Percentiles rank a stretch among this genome's conserved stretches.
Conservation (phyloP, 1,284 basidiomycete species). For the Golubevia sp. region DNA sequence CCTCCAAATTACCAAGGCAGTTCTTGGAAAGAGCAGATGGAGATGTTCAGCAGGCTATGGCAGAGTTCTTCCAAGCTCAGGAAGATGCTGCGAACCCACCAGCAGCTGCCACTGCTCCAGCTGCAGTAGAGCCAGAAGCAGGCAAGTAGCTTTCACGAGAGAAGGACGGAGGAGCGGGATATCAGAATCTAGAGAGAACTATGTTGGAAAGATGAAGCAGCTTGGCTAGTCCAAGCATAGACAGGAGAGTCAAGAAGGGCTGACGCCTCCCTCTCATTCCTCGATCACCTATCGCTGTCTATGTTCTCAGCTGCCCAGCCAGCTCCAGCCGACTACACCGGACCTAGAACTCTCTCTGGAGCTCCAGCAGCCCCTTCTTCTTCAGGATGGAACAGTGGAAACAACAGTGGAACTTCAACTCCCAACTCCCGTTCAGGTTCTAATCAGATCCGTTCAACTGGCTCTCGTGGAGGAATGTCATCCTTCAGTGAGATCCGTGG, state of each 20-base stretch:
- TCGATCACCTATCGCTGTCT: too few relatives aligned
- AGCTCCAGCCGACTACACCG: slow-evolving; percentile 18
- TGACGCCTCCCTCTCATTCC: too few relatives aligned
- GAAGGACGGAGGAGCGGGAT: too few relatives aligned
- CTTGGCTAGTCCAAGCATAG: too few relatives aligned
- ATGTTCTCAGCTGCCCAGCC: slow-evolving; percentile 2
- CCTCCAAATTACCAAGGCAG: slow-evolving; percentile 13
- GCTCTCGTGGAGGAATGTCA: slow-evolving; percentile 21
- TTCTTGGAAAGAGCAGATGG: slow-evolving; percentile 38
- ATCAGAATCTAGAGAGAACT: too few relatives aligned
- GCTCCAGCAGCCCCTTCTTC: slow-evolving; percentile 27
- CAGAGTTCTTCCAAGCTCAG: slow-evolving; percentile 40
- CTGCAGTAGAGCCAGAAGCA: too few relatives aligned
- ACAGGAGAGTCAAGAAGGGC: too few relatives aligned
- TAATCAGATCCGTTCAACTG: neutral
- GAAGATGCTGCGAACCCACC: neutral
- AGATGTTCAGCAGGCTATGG: slow-evolving; percentile 42
- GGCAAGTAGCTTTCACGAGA: too few relatives aligned
- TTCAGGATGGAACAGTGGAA: slow-evolving; percentile 7
- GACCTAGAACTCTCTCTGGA: slow-evolving; percentile 46
- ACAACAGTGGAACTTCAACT: neutral
- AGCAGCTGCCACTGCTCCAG: slow-evolving; percentile 3
- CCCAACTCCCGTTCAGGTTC: neutral
- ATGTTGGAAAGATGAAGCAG: too few relatives aligned
- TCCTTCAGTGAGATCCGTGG: slow-evolving; percentile 39